Conservation (phyloP, 345 rosid genomes). For the Kandelia obovata region DNA sequence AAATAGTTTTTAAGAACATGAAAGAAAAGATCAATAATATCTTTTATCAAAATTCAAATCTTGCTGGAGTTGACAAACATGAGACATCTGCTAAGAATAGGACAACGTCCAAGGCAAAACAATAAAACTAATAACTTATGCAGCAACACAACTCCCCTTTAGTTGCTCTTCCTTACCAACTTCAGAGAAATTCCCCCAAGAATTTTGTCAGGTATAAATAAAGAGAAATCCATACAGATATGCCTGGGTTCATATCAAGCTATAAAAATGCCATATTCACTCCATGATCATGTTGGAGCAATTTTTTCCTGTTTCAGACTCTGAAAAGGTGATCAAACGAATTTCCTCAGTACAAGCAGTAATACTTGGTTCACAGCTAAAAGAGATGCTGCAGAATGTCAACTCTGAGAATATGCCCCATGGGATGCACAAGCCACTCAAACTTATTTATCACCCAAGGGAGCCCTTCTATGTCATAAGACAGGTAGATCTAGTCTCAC, state of each 20-base stretch:
- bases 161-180: background rate
- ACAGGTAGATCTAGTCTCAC: conserved; percentile 42
- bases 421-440: conserved; percentile 51
- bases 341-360: conserved; percentile 70
- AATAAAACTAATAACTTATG: background rate
- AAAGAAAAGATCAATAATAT: too few relatives aligned
- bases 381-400: conserved; percentile 58
- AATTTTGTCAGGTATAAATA: background rate
- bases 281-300: conserved; percentile 1
- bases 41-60: too few relatives aligned
- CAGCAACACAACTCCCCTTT: too few relatives aligned
- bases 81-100: background rate
- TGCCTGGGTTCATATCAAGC: background rate
- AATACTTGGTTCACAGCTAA: conserved; percentile 64
- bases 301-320: conserved; percentile 43
- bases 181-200: background rate
- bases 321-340: conserved; percentile 50
- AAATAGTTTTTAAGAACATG: too few relatives aligned
- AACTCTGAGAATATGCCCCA: conserved; percentile 39
- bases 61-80: background rate
- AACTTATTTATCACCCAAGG: conserved; percentile 61
- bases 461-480: conserved; percentile 76
- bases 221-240: too few relatives aligned
- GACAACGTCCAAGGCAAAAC: conserved; percentile 2
- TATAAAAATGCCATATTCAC: background rate